Evolutionary conservation across 306 rosid genomes (phyloP), one percentile per base, ranked within the genome.

Genomic region (Vachellia collinsii): DNA sequence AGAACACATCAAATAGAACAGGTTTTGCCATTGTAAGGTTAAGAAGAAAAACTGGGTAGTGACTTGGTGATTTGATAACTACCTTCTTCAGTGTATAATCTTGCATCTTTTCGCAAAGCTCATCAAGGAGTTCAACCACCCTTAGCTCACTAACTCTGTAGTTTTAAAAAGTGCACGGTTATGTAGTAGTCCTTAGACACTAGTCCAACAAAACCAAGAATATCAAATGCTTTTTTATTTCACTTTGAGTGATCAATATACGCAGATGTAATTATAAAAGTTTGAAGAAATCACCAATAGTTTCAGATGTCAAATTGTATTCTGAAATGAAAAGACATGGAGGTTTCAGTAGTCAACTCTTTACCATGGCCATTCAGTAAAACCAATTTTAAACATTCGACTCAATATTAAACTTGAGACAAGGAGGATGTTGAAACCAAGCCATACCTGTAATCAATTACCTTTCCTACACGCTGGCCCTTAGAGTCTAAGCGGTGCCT

Each of bases 401-500:
- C 8, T 75, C 51, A 80, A 67, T 70, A 38, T 39, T 48, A 74
- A 61, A 53, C n/a, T 47, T 47, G 62, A 11, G 17, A 83, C 13
- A 66, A 59, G 47, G 16, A 70, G 65, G 65, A 75, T 20, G 64
- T 62, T 43, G 83, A 77, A 69, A 69, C 39, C 37, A 44, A 80
- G 71, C 41, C 41, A 43, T 86, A 94, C 98, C 94, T 92, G 88
- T 95, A 95, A 87, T 95, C 99, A 73, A 95, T 95, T 42, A 95
- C 86, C 82, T 93, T 95, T 75, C 99, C 99, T 75, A 80, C 63
- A 74, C 99, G 98, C 76, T 93, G 98, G 84, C 99, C 99, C 22
- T 81, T 86, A 12, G 99, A 89, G 69, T 95, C 99, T 87, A 95
- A 91, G n/a, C 98, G 99, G 80, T 93, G 96, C 44, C 99, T 93